Percentiles rank a stretch among this genome's conserved stretches.
Conservation (phyloP, 768 basidiomycete species). For the Serpula lacrymans region DNA sequence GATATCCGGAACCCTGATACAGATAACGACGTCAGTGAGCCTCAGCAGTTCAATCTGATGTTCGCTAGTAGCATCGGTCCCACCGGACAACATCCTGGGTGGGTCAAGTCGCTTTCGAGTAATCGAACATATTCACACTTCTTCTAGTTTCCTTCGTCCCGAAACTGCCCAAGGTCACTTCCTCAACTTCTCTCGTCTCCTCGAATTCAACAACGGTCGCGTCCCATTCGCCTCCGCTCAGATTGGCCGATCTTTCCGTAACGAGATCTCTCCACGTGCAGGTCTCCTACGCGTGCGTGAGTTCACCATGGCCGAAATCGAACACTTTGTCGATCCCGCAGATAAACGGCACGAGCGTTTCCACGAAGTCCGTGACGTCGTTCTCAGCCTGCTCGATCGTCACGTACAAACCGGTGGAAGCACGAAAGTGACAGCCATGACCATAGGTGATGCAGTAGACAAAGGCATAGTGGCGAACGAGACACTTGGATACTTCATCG, state of each 20-base stretch:
- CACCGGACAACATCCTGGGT: conserved; percentile 96
- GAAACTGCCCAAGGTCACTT: conserved; percentile 99
- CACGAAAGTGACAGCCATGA: conserved; percentile 60
- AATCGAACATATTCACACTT: background rate
- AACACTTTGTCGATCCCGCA: conserved; percentile 95
- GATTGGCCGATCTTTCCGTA: conserved; percentile 93
- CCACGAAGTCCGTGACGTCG: conserved; percentile 70
- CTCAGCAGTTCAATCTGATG: conserved; percentile 98
- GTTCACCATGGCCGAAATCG: conserved; percentile 99
- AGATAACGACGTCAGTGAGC: conserved; percentile 88
- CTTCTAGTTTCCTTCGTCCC: conserved; percentile 81
- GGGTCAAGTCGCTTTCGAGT: conserved; percentile 26
- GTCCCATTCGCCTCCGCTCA: conserved; percentile 97
- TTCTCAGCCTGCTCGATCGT: conserved; percentile 75
- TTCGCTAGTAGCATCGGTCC: conserved; percentile 97
- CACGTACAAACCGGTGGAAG: conserved; percentile 76
- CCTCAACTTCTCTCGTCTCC: conserved; percentile 93
- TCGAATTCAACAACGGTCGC: conserved; percentile 97
- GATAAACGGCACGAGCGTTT: conserved; percentile 90
- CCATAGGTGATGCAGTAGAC: conserved; percentile 86
- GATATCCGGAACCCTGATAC: conserved; percentile 88
- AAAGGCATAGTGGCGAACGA: conserved; percentile 90
- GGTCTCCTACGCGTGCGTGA: conserved; percentile 96
- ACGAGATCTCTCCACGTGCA: conserved; percentile 96
- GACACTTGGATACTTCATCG: conserved; percentile 97